Conservation (phyloP, 2,329 filamentous ascomycete genomes). For the Exophiala calicioides region DNA sequence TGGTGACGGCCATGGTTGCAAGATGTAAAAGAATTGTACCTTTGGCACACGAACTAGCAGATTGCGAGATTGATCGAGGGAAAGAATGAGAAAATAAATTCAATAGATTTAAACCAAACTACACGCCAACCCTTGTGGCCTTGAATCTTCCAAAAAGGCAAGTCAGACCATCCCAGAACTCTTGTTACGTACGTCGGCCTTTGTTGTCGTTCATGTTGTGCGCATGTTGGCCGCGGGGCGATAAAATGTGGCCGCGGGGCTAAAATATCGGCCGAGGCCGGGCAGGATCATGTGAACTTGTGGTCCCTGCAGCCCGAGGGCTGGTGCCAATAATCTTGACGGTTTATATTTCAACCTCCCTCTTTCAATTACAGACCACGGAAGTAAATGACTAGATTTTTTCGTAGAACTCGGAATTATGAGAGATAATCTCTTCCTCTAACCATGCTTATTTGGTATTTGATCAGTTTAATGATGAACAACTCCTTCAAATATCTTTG, state of each 20-base stretch:
- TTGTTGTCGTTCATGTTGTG: neutral
- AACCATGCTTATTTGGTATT: too few relatives aligned
- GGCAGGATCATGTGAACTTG: neutral
- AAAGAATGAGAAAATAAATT: neutral
- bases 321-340: too few relatives aligned
- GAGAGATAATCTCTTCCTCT: too few relatives aligned
- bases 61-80: neutral
- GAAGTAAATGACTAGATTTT: too few relatives aligned
- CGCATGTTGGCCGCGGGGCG: neutral
- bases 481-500: too few relatives aligned
- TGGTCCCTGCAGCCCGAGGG: too few relatives aligned
- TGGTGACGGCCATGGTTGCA: neutral
- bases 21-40: too few relatives aligned
- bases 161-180: neutral
- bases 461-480: too few relatives aligned
- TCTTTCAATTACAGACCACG: too few relatives aligned
- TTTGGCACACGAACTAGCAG: neutral
- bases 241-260: neutral
- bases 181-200: neutral
- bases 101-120: neutral
- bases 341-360: too few relatives aligned
- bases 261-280: neutral
- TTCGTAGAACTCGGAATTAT: too few relatives aligned
- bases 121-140: neutral
- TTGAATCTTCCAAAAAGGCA: neutral